Evolutionary conservation across 2,329 filamentous ascomycete species (phyloP).

Genomic region (Ascochyta lentis): DNA sequence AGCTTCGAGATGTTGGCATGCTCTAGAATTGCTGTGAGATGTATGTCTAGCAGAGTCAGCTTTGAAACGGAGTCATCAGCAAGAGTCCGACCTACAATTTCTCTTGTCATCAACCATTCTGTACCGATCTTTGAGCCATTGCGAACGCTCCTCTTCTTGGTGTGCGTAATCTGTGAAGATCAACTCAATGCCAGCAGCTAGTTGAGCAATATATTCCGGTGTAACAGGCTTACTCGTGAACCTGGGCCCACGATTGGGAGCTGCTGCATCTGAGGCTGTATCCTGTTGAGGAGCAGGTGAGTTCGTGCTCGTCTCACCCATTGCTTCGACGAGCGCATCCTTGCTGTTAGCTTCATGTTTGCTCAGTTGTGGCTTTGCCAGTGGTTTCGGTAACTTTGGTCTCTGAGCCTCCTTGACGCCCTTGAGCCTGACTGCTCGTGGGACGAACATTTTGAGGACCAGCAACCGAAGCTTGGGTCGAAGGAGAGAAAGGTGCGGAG

Average conservation of each 20-base stretch:
- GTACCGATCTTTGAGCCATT: slow-evolving; percentile 38
- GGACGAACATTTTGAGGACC: slow-evolving; percentile 40
- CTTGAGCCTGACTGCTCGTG: slow-evolving; percentile 43
- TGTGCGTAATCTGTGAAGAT: slow-evolving; percentile 48
- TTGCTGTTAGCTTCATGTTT: slow-evolving; percentile 21
- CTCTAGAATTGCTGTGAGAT: slow-evolving; percentile 41
- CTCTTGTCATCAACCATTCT: slow-evolving; percentile 32
- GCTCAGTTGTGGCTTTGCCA: slow-evolving; percentile 3
- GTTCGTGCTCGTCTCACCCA: slow-evolving; percentile 33
- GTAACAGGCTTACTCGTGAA: slow-evolving; percentile 30
- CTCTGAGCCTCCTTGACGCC: slow-evolving; percentile 30
- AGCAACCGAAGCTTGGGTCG: neutral
- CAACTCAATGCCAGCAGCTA: slow-evolving; percentile 42
- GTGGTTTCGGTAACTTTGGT: slow-evolving; percentile 10
- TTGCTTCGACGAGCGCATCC: slow-evolving; percentile 33
- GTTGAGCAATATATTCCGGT: slow-evolving; percentile 38
- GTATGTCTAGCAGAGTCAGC: slow-evolving; percentile 32
- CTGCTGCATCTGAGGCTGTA: slow-evolving; percentile 14
- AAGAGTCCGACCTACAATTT: slow-evolving; percentile 27
- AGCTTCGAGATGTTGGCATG: slow-evolving; percentile 38
- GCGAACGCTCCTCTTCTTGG: slow-evolving; percentile 32
- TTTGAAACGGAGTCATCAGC: neutral
- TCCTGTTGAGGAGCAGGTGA: slow-evolving; percentile 24
- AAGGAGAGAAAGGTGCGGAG: neutral
- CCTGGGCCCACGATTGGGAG: slow-evolving; percentile 23